Percentiles rank a stretch among this genome's conserved stretches.
phyloP scores from a whole-genome alignment of 805 yeast species.

The Candida ponderosae region DNA sequence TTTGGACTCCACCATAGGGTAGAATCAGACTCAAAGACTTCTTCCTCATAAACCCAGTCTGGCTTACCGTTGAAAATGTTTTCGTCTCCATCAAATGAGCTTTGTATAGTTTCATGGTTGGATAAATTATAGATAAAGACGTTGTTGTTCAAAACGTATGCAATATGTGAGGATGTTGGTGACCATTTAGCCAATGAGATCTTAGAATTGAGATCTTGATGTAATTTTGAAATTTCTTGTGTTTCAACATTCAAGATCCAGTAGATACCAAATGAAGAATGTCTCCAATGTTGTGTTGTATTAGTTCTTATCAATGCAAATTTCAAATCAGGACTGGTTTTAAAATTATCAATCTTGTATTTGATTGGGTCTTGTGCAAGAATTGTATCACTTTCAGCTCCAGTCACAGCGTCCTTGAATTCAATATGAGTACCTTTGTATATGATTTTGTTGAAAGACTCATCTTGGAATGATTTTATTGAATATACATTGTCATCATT shows the following conservation, averaged over 20 bases:
- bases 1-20: constrained; percentile 87
- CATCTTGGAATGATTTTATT: constrained; percentile 43
- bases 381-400: no score
- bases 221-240: constrained; percentile 15
- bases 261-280: constrained; percentile 35
- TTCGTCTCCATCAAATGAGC: constrained; percentile 64
- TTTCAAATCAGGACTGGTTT: constrained; percentile 60
- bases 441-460: constrained; percentile 33
- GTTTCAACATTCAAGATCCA: constrained; percentile 31
- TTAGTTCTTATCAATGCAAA: constrained; percentile 55
- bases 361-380: no score
- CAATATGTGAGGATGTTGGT: constrained; percentile 58
- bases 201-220: constrained; percentile 23
- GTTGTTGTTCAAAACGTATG: constrained; percentile 64
- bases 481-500: constrained; percentile 39
- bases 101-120: constrained; percentile 23
- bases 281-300: constrained; percentile 52
- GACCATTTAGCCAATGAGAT: constrained; percentile 58
- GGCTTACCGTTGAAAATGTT: constrained; percentile 81
- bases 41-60: constrained; percentile 94
- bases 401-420: constrained; percentile 29
- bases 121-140: constrained; percentile 45
- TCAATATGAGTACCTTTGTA: constrained; percentile 41
- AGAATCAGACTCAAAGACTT: constrained; percentile 60
- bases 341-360: constrained; percentile 43